phyloP scores from a whole-genome alignment of 2,329 filamentous ascomycete genomes.

The Emergomyces orientalis region DNA sequence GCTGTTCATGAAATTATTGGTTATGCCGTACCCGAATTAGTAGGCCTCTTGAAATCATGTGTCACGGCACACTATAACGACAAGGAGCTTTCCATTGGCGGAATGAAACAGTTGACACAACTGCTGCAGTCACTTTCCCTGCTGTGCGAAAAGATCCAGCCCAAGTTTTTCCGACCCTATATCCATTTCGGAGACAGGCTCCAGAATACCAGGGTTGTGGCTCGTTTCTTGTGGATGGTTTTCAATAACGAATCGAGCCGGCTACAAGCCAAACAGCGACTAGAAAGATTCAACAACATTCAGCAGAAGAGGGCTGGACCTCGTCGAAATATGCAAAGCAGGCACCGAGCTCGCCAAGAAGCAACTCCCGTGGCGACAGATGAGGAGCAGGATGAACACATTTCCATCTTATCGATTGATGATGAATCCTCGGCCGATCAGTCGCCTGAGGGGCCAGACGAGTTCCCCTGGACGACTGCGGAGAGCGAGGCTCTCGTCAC shows the following conservation, averaged over 20 bases:
- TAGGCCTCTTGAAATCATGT: conserved; percentile 13
- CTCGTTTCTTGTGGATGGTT: conserved; percentile 10
- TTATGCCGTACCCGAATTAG: conserved; percentile 10
- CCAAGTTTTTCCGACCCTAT: conserved; percentile 4
- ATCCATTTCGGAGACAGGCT: conserved; percentile 10
- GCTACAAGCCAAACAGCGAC: neutral
- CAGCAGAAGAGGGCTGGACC: neutral
- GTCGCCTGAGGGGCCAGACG: neutral
- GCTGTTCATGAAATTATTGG: conserved; percentile 7
- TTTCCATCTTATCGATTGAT: neutral
- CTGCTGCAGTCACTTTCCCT: conserved; percentile 8
- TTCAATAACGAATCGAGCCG: neutral
- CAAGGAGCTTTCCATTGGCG: conserved; percentile 3
- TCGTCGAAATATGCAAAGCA: neutral
- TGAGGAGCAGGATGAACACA: neutral
- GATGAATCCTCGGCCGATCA: neutral
- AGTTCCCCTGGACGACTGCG: neutral
- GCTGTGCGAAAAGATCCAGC: conserved; percentile 10
- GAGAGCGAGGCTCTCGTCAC: conserved; percentile 6
- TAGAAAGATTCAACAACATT: neutral
- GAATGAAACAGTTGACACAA: conserved; percentile 11
- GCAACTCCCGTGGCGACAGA: neutral
- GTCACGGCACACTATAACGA: conserved; percentile 13
- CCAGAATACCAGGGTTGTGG: conserved; percentile 9
- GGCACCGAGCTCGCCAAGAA: neutral